Base-by-base conservation (phyloP, 768 basidiomycete genomes). In the Podaxis pistillaris region DNA sequence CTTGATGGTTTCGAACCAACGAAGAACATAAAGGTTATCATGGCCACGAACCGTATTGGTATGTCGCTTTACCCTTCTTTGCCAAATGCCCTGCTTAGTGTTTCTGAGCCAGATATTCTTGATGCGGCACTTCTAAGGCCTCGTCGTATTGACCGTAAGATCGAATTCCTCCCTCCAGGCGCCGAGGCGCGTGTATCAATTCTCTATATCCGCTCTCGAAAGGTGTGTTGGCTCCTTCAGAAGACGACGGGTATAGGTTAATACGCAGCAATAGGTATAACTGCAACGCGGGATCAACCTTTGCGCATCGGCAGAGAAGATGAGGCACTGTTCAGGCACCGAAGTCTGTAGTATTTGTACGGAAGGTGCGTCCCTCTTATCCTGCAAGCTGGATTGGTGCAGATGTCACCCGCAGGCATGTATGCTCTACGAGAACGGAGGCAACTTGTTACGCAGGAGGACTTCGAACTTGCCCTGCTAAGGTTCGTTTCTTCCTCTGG, bases 31-130 rank as follows among this genome's bases (percentile, higher is more conserved):
- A 97, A 98, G 76, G 96, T 83, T 33, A 83, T 83, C 78, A 97
- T 96, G 95, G 96, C 96, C 28, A 98, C 96, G 50, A 98, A 98
- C 77, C 91, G 96, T 70, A 97, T 97, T 77, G 91, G 90, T 88
- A 61, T 36, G 78, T 71, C 52, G 33, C 19, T 26, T 22, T 36
- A 6, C 19, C 12, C 33, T 17, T 28, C 12, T 62, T 17, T 41
- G 6, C 6, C 36, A 49, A 15, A 49, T n/a, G 17, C 59, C 19
- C 9, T 30, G n/a, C 12, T 8, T 19, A 19, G 28, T 28, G 28
- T 28, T 28, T 28, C 28, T 36, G 24, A 11, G 40, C 13, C 64
- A 91, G 96, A 98, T 75, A 97, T 98, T 66, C 84, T 98, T 65
- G 96, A 98, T 73, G 87, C 92, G 58, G 96, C 96, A 0, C 81